A percentile compares a stretch with the other conserved stretches of the same genome.
Evolutionary conservation across 1,284 basidiomycete species (phyloP).

Genomic region (Microstroma glucosiphilum): DNA sequence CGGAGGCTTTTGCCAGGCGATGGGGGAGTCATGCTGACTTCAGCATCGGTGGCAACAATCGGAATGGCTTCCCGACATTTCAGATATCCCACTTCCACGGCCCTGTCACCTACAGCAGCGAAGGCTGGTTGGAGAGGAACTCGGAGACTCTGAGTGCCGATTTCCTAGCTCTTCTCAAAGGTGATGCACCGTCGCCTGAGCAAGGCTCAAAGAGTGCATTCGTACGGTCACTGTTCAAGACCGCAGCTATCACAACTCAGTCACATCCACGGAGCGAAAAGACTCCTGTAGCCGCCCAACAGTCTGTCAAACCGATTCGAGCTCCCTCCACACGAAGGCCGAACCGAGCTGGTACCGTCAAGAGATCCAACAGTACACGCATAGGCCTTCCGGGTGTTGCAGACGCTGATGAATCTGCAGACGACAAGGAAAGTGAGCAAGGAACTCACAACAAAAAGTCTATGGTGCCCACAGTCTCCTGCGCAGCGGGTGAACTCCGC

Average conservation of each 20-base stretch:
- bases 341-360: conserved; percentile 32
- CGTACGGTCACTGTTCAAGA: conserved; percentile 79
- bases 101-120: conserved; percentile 81
- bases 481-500: conserved; percentile 81
- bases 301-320: conserved; percentile 84
- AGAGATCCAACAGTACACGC: conserved; percentile 43
- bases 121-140: conserved; percentile 82
- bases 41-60: conserved; percentile 54
- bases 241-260: conserved; percentile 79
- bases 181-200: conserved; percentile 53
- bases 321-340: conserved; percentile 62
- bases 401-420: conserved; percentile 59
- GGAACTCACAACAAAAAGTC: conserved; percentile 3
- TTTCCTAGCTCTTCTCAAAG: conserved; percentile 80
- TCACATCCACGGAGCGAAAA: conserved; percentile 85
- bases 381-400: conserved; percentile 54
- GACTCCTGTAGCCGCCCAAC: conserved; percentile 86
- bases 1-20: conserved; percentile 84
- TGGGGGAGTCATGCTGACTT: conserved; percentile 91
- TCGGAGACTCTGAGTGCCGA: conserved; percentile 84
- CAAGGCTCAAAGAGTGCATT: conserved; percentile 59
- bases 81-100: conserved; percentile 87
- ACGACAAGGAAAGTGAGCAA: conserved; percentile 56
- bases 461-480: conserved; percentile 45
- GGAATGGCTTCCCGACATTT: conserved; percentile 77